phyloP scores from a whole-genome alignment of 2,329 filamentous ascomycete genomes.

The Cytospora paraplurivora region DNA sequence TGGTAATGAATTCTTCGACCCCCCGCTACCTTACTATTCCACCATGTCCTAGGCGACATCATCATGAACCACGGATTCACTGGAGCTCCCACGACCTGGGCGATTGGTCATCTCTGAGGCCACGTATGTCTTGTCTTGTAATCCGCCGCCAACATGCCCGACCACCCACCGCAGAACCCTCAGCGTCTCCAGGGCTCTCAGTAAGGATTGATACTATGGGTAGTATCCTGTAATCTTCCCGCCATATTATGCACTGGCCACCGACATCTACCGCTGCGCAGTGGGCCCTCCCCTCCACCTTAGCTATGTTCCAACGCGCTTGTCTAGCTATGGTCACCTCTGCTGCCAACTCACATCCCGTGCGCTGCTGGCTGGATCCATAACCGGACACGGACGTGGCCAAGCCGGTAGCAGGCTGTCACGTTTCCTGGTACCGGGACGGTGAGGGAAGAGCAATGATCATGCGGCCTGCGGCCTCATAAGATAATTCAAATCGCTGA shows the following conservation, averaged over 20 bases:
- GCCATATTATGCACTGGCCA: conserved; percentile 7
- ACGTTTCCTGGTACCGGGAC: neutral
- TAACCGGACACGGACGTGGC: neutral
- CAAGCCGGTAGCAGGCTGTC: neutral
- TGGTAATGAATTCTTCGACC: conserved; percentile 21
- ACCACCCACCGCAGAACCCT: conserved; percentile 1
- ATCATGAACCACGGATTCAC: conserved; percentile 5
- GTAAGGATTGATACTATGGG: conserved; percentile 15
- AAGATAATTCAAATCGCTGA: conserved; percentile 17
- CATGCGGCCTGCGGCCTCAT: neutral
- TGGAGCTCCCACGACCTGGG: neutral
- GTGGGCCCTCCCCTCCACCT: conserved; percentile 10
- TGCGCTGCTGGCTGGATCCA: neutral
- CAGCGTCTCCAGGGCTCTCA: conserved; percentile 2
- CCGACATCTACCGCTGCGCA: neutral
- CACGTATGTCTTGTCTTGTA: conserved; percentile 9
- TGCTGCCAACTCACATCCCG: neutral
- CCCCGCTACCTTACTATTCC: conserved; percentile 19
- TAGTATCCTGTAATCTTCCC: conserved; percentile 21
- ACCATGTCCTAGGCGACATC: conserved; percentile 4
- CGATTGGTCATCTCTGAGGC: conserved; percentile 5
- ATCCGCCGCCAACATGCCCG: conserved; percentile 6
- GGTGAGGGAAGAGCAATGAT: conserved; percentile 1
- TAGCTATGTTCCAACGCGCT: conserved; percentile 4
- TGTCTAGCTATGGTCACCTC: neutral